A percentile compares a stretch with the other conserved stretches of the same genome.
These are phyloP conservation scores for Alectoria sarmentosa DNA, from an alignment of 495 filamentous ascomycete genomes.

Conservation along the genomic window DNA sequence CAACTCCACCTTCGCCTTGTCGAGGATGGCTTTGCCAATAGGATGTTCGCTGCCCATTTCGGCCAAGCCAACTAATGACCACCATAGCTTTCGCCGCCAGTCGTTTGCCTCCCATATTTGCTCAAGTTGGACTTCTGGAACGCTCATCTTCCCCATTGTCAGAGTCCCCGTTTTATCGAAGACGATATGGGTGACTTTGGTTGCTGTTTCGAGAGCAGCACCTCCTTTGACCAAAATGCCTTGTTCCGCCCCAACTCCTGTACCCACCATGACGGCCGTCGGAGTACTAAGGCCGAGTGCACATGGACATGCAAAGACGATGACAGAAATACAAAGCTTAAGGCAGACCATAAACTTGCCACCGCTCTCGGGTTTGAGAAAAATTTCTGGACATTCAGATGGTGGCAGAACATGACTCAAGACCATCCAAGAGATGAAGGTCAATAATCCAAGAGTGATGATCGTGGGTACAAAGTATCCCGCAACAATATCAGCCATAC, in stretches of 20 bases:
- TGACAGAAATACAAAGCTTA: slow-evolving; percentile 96
- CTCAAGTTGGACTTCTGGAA: slow-evolving; percentile 60
- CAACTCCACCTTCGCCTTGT: slow-evolving; percentile 64
- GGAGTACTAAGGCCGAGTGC: slow-evolving; percentile 90
- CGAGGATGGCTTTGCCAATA: slow-evolving; percentile 76
- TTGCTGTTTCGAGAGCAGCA: slow-evolving; percentile 85
- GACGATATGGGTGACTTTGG: slow-evolving; percentile 87
- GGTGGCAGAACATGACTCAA: slow-evolving; percentile 71
- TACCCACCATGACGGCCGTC: slow-evolving; percentile 98
- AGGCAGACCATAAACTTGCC: slow-evolving; percentile 93
- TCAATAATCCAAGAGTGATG: slow-evolving; percentile 72
- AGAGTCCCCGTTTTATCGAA: slow-evolving; percentile 99
- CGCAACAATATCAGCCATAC: slow-evolving; percentile 82
- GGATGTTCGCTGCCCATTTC: slow-evolving; percentile 96
- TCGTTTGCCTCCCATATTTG: slow-evolving; percentile 61
- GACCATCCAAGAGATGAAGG: slow-evolving; percentile 91
- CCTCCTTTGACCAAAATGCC: slow-evolving; percentile 97
- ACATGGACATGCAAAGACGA: slow-evolving; percentile 97
- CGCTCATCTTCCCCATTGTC: slow-evolving; percentile 90
- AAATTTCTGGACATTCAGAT: slow-evolving; percentile 75
- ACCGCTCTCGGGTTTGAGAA: slow-evolving; percentile 70
- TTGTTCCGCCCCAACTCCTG: slow-evolving; percentile 91
- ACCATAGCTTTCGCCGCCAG: slow-evolving; percentile 75
- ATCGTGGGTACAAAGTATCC: slow-evolving; percentile 94
- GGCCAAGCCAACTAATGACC: slow-evolving; percentile 85